These are phyloP conservation scores for Diaporthe destruens DNA, from an alignment of 2,329 filamentous ascomycete genomes.

Conservation along the genomic window DNA sequence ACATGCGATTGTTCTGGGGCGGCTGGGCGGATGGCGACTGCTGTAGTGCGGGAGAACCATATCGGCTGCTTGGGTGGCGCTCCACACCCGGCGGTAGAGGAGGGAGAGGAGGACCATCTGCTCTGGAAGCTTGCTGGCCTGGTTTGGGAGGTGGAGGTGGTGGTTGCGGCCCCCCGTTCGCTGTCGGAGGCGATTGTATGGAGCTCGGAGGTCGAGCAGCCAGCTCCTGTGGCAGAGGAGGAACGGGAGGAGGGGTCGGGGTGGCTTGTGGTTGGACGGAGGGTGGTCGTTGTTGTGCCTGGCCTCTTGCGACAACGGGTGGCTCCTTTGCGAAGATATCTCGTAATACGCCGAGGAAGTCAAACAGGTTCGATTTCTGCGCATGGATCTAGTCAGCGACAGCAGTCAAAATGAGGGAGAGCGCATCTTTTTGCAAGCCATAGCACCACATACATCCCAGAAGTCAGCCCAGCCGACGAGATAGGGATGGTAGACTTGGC, in stretches of 20 bases:
- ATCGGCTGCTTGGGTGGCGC: slow-evolving; percentile 44
- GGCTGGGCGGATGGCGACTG: slow-evolving; percentile 39
- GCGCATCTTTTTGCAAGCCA: not conserved
- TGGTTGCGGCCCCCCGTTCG: slow-evolving; percentile 50
- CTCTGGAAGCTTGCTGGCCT: slow-evolving; percentile 51
- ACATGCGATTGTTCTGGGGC: slow-evolving; percentile 47
- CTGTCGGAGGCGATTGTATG: slow-evolving; percentile 50
- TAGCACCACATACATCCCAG: slow-evolving; percentile 83
- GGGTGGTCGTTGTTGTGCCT: slow-evolving; percentile 56
- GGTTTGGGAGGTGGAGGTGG: slow-evolving; percentile 70
- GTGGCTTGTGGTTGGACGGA: slow-evolving; percentile 51
- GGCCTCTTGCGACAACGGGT: slow-evolving; percentile 82
- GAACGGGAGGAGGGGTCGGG: slow-evolving; percentile 73
- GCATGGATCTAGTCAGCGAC: slow-evolving; percentile 42
- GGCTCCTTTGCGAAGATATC: slow-evolving; percentile 96
- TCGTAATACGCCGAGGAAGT: slow-evolving; percentile 84
- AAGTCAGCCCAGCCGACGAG: slow-evolving; percentile 89
- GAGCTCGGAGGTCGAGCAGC: slow-evolving; percentile 56
- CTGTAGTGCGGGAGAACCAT: slow-evolving; percentile 33
- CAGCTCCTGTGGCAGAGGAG: slow-evolving; percentile 77
- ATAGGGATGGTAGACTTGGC: slow-evolving; percentile 95
- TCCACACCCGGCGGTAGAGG: slow-evolving; percentile 51
- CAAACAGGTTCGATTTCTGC: slow-evolving; percentile 84
- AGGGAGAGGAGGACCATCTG: slow-evolving; percentile 49
- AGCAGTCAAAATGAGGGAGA: not conserved